Percentiles rank a stretch among this genome's conserved stretches.
Conservation (phyloP, 2,329 filamentous ascomycete species). For the Orbilia blumenaviensis region DNA sequence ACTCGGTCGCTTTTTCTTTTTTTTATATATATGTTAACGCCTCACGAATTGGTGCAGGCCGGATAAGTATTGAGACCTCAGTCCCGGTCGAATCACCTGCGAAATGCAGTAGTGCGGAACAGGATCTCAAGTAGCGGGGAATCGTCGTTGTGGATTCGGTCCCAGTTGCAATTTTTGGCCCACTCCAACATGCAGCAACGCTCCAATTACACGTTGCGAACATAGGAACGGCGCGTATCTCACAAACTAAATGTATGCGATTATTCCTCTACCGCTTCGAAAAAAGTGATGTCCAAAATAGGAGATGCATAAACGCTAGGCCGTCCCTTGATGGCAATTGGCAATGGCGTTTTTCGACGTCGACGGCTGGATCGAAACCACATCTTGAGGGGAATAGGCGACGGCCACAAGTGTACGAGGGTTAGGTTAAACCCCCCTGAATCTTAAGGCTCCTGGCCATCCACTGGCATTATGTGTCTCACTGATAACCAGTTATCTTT, state of each 20-base stretch:
- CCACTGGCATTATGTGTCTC: constrained; percentile 32
- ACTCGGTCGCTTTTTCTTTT: constrained; percentile 11
- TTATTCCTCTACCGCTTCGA: constrained; percentile 36
- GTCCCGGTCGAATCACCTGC: constrained; percentile 45
- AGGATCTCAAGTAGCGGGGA: constrained; percentile 30
- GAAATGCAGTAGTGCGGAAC: constrained; percentile 35
- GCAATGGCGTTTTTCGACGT: constrained; percentile 50
- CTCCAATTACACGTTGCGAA: constrained; percentile 50
- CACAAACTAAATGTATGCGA: constrained; percentile 36
- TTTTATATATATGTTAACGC: constrained; percentile 40
- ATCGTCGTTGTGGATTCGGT: constrained; percentile 40
- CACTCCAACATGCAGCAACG: constrained; percentile 42
- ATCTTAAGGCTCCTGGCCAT: constrained; percentile 32
- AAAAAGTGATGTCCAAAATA: constrained; percentile 25
- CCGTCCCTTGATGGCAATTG: constrained; percentile 42
- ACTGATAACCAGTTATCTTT: constrained; percentile 54
- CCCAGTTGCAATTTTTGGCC: constrained; percentile 51
- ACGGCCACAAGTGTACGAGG: constrained; percentile 17
- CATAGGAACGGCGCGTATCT: constrained; percentile 53
- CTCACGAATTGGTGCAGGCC: constrained; percentile 25
- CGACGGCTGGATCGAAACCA: constrained; percentile 11
- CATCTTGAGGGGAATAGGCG: constrained; percentile 18
- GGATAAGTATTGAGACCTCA: constrained; percentile 49
- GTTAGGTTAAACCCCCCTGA: constrained; percentile 44
- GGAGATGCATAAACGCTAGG: constrained; percentile 52